Conservation (phyloP, 1,284 basidiomycete species). For the Phaffia rhodozyma region DNA sequence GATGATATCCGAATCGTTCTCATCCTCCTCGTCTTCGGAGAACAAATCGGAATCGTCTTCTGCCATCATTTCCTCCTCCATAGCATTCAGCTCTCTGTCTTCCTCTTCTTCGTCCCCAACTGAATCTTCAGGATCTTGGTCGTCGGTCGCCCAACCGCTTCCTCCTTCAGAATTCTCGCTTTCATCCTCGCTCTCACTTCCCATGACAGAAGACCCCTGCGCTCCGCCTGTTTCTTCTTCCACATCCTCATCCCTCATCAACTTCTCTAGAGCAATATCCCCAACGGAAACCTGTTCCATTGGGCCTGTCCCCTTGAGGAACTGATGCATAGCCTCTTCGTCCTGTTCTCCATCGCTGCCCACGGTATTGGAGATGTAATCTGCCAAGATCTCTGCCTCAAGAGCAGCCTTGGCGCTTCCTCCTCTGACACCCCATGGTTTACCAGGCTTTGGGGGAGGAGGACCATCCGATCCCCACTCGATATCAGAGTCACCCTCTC, state of each 20-base stretch:
- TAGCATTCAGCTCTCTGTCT: slow-evolving; percentile 33
- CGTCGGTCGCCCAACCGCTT: slow-evolving; percentile 21
- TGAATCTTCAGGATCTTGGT: slow-evolving; percentile 3
- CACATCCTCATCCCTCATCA: slow-evolving; percentile 3
- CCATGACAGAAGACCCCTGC: slow-evolving; percentile 20
- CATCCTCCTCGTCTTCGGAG: slow-evolving; percentile 16
- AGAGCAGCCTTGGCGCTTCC: slow-evolving; percentile 2
- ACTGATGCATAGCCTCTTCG: slow-evolving; percentile 27
- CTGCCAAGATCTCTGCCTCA: slow-evolving; percentile 17
- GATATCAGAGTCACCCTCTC: slow-evolving; percentile 32
- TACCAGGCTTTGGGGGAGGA: slow-evolving; percentile 19
- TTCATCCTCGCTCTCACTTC: slow-evolving; percentile 20
- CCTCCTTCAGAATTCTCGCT: slow-evolving; percentile 20
- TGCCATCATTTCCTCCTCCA: slow-evolving; percentile 20
- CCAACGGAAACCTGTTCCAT: slow-evolving; percentile 11
- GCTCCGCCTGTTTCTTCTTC: not conserved
- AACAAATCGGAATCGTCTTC: slow-evolving; percentile 15
- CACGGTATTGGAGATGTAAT: slow-evolving; percentile 18
- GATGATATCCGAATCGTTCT: slow-evolving; percentile 10
- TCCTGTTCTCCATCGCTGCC: slow-evolving; percentile 23
- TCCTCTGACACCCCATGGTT: slow-evolving; percentile 11
- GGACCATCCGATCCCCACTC: slow-evolving; percentile 36
- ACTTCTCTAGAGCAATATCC: slow-evolving; percentile 20
- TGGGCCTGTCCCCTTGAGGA: slow-evolving; percentile 24
- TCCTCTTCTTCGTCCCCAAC: slow-evolving; percentile 23